Evolutionary conservation across 805 yeast species (phyloP).

Genomic region (Kuraishia piskuri): DNA sequence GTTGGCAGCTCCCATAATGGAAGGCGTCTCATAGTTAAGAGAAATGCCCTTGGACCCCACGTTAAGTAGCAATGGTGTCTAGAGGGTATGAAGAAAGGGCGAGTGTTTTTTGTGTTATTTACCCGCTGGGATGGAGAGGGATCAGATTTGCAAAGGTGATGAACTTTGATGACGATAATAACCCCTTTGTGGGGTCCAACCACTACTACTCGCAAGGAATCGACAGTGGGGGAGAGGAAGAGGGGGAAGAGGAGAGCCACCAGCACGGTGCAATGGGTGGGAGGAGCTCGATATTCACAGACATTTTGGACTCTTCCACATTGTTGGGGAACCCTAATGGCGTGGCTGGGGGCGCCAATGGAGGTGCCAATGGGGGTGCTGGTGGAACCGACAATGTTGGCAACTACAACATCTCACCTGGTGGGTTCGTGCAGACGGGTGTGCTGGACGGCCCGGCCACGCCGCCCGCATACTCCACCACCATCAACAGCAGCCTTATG

Average conservation of each 20-base stretch:
- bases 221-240: not conserved
- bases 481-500: not conserved
- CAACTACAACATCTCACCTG: not conserved
- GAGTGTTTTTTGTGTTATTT: no score
- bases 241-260: not conserved
- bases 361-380: not conserved
- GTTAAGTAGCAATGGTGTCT: no score
- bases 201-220: slow-evolving; percentile 21
- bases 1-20: not conserved
- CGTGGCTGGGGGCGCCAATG: not conserved
- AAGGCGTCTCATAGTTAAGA: not conserved
- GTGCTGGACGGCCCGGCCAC: no score
- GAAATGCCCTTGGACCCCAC: no score
- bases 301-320: not conserved
- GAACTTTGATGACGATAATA: slow-evolving; percentile 24
- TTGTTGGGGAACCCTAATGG: not conserved
- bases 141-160: slow-evolving; percentile 13
- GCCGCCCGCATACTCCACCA: not conserved
- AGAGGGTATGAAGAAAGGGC: no score
- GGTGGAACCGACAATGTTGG: not conserved
- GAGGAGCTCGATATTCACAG: not conserved
- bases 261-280: not conserved
- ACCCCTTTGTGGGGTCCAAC: slow-evolving; percentile 26
- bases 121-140: no score
- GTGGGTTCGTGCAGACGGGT: no score